Percentiles rank a stretch among this genome's conserved stretches.
Conservation (phyloP, 2,329 filamentous ascomycete genomes). For the Atkinsonella hypoxylon region DNA sequence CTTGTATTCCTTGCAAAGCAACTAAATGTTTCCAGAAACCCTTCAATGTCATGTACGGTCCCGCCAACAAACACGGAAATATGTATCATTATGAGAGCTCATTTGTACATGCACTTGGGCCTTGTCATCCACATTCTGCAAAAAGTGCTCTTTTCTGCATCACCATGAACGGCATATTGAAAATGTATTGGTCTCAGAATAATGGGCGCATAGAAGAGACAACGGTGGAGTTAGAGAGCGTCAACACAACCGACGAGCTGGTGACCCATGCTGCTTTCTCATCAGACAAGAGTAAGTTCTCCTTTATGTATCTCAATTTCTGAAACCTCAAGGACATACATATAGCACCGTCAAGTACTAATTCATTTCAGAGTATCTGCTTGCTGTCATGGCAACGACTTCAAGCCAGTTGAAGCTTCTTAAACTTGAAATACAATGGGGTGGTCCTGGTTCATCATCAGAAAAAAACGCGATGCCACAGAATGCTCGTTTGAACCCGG, state of each 20-base stretch:
- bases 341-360: slow-evolving; percentile 2
- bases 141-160: slow-evolving; percentile 69
- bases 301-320: no score
- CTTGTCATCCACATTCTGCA: slow-evolving; percentile 57
- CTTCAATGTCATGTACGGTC: slow-evolving; percentile 41
- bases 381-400: slow-evolving; percentile 56
- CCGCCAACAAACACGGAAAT: slow-evolving; percentile 48
- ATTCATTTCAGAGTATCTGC: slow-evolving; percentile 34
- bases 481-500: slow-evolving; percentile 36
- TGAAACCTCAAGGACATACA: no score
- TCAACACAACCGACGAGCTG: slow-evolving; percentile 60
- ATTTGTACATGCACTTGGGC: slow-evolving; percentile 53
- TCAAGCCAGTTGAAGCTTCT: slow-evolving; percentile 65
- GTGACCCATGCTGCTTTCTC: slow-evolving; percentile 69
- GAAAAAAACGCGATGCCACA: slow-evolving; percentile 41
- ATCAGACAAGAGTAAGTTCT: slow-evolving; percentile 54
- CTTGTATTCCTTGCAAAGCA: background rate
- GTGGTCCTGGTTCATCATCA: slow-evolving; percentile 34
- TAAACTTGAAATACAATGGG: slow-evolving; percentile 65
- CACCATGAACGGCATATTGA: slow-evolving; percentile 61
- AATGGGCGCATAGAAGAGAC: slow-evolving; percentile 62
- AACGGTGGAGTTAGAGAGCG: slow-evolving; percentile 60
- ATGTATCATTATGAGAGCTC: slow-evolving; percentile 60
- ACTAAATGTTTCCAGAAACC: slow-evolving; percentile 20
- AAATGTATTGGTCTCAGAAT: slow-evolving; percentile 65